Percentiles rank a stretch among this genome's conserved stretches.
Evolutionary conservation across 2,329 filamentous ascomycete species (phyloP).

Genomic region (Thielaviopsis euricoi): DNA sequence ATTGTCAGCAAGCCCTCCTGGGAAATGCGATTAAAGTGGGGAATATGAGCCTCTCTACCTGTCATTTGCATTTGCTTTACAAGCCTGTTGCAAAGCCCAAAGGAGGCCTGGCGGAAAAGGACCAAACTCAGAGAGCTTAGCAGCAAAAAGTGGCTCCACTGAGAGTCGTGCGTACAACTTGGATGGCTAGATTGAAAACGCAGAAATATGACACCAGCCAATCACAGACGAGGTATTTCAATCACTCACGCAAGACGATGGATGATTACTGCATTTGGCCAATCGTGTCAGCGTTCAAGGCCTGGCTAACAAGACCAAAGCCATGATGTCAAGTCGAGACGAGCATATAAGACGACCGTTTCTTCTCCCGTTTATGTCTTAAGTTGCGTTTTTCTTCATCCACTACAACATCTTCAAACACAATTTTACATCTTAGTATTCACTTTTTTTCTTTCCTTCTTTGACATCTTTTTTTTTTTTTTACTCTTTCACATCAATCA

Average conservation of each 20-base stretch:
- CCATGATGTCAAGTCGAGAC: conserved; percentile 1
- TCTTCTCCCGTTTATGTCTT: not conserved
- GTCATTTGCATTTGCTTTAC: not conserved
- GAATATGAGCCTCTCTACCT: not conserved
- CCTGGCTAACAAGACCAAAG: not conserved
- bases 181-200: conserved; percentile 2
- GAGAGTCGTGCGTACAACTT: not conserved
- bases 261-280: conserved; percentile 4
- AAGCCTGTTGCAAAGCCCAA: not conserved
- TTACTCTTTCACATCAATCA: not conserved
- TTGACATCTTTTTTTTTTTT: not conserved
- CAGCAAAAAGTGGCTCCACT: conserved; percentile 3
- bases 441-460: not conserved
- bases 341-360: conserved; percentile 6
- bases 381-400: not conserved
- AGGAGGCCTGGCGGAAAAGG: not conserved
- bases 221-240: conserved; percentile 11
- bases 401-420: not conserved
- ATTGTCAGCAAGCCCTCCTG: not conserved
- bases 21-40: not conserved
- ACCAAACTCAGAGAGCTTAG: not conserved
- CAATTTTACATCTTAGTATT: not conserved
- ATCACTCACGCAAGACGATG: conserved; percentile 9
- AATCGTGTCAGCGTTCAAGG: conserved; percentile 1
- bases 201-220: not conserved